Conservation (phyloP, 2,329 filamentous ascomycete species). For the Ophiostoma sp. region DNA sequence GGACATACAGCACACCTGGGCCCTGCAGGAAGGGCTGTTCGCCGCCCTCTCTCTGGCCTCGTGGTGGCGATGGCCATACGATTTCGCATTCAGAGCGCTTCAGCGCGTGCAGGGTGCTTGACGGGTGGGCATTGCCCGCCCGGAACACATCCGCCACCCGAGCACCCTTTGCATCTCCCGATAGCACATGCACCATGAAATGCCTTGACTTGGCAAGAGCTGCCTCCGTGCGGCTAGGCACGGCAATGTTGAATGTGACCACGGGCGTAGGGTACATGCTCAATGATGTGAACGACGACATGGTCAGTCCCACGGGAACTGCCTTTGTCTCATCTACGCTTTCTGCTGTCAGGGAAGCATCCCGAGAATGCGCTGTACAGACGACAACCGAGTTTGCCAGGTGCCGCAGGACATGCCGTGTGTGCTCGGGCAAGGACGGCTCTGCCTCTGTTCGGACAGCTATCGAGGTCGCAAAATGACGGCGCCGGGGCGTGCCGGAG, state of each 20-base stretch:
- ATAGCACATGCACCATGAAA: slow-evolving; percentile 54
- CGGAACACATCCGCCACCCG: slow-evolving; percentile 50
- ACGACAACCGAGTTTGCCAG: slow-evolving; percentile 41
- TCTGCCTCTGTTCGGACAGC: slow-evolving; percentile 17
- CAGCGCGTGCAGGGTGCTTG: slow-evolving; percentile 28
- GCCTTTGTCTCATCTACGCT: background rate
- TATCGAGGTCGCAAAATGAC: slow-evolving; percentile 13
- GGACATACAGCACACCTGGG: slow-evolving; percentile 49
- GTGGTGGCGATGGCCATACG: slow-evolving; percentile 31
- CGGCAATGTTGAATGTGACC: slow-evolving; percentile 53
- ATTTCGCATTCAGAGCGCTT: slow-evolving; percentile 34
- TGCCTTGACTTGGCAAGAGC: slow-evolving; percentile 42
- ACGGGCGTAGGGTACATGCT: slow-evolving; percentile 48
- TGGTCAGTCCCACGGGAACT: slow-evolving; percentile 49
- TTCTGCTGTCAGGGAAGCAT: slow-evolving; percentile 10
- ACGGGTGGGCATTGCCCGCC: slow-evolving; percentile 40
- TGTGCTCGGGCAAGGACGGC: slow-evolving; percentile 40
- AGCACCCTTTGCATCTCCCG: slow-evolving; percentile 44
- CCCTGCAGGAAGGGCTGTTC: slow-evolving; percentile 39
- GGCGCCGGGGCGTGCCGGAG: background rate
- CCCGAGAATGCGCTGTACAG: slow-evolving; percentile 34
- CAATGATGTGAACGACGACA: slow-evolving; percentile 56
- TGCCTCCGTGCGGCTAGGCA: slow-evolving; percentile 52
- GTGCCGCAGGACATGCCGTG: slow-evolving; percentile 51
- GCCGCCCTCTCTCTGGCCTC: slow-evolving; percentile 25